Base-by-base conservation (phyloP, 2,329 filamentous ascomycete species). In the Monilinia laxa region DNA sequence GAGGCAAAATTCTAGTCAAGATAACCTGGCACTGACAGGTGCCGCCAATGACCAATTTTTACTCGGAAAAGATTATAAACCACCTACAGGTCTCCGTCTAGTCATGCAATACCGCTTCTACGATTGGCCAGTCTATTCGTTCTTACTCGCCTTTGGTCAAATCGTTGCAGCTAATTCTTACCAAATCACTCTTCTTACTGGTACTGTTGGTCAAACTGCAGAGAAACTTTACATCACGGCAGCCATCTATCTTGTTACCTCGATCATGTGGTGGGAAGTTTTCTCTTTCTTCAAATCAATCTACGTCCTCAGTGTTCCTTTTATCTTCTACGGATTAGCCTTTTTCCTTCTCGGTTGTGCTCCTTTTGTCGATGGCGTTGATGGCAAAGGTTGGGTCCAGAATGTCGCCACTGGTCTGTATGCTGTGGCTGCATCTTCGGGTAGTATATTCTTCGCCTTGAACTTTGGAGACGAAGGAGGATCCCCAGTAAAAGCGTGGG, bases 401-500 rank as follows among this genome's bases (percentile, higher is more conserved):
- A 85, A 88, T 68, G 79, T 86, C 6, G 87, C 85, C 12, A 87
- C 85, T 3, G 87, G 80, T 4, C 72, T 87, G 28, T 90, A 90
- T 73, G 84, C 86, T 1, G 80, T 83, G 7, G 87, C 86, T 7
- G 87, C 87, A 7, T 82, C 85, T 11, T 85, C 84, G 52, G 87
- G 87, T 16, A 85, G 84, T 0, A 80, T 90, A 67, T 88, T 86
- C 78, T 90, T 90, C 72, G 83, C 87, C 2, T 81, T 89, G 60
- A 90, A 90, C 75, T 89, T 89, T 72, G 87, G 87, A 66, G 84
- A 85, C 70, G 85, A 88, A 78, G 85, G 83, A 53, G 86, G 86
- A 56, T 82, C 84, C 3, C 85, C 86, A 9, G 83, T 88, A 54
- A 86, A 84, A 73, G 81, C 85, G 47, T 89, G 87, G 87, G 85